phyloP scores from a whole-genome alignment of 805 yeast species.

The Millerago galiae region DNA sequence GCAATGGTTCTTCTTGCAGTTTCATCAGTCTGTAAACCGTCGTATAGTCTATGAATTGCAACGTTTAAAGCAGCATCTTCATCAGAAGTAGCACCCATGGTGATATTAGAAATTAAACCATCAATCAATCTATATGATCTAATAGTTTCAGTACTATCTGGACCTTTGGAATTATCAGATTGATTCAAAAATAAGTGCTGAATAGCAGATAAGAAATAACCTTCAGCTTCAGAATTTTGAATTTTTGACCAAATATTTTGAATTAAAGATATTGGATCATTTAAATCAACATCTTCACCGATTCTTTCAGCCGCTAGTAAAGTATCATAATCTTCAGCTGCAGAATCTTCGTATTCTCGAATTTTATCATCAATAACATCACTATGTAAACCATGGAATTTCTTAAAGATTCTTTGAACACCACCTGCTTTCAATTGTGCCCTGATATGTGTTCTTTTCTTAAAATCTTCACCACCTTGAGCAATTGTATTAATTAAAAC shows the following conservation, averaged over 20 bases:
- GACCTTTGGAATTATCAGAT: conserved; percentile 32
- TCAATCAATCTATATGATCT: conserved; percentile 57
- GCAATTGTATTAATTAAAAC: conserved; percentile 62
- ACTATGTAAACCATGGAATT: conserved; percentile 46
- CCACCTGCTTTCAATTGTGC: conserved; percentile 55
- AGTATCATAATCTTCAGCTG: conserved; percentile 50
- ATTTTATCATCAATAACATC: conserved; percentile 63
- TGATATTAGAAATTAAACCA: conserved; percentile 57
- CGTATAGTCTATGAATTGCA: conserved; percentile 66
- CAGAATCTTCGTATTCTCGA: conserved; percentile 48
- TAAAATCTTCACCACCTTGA: conserved; percentile 29
- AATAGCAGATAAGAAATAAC: conserved; percentile 43
- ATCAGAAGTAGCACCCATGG: conserved; percentile 40
- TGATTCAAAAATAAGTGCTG: conserved; percentile 45
- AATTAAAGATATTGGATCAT: conserved; percentile 61
- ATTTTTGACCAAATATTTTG: conserved; percentile 56
- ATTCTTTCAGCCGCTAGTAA: conserved; percentile 29
- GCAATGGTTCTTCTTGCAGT: conserved; percentile 67
- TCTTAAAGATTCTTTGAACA: conserved; percentile 42
- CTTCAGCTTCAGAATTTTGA: conserved; percentile 43
- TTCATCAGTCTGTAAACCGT: conserved; percentile 78
- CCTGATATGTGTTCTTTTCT: conserved; percentile 50
- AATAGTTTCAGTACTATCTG: conserved; percentile 37
- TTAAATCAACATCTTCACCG: conserved; percentile 36
- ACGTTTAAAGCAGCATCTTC: conserved; percentile 65